phyloP scores from a whole-genome alignment of 768 basidiomycete genomes.

The Pleurotus djamor region DNA sequence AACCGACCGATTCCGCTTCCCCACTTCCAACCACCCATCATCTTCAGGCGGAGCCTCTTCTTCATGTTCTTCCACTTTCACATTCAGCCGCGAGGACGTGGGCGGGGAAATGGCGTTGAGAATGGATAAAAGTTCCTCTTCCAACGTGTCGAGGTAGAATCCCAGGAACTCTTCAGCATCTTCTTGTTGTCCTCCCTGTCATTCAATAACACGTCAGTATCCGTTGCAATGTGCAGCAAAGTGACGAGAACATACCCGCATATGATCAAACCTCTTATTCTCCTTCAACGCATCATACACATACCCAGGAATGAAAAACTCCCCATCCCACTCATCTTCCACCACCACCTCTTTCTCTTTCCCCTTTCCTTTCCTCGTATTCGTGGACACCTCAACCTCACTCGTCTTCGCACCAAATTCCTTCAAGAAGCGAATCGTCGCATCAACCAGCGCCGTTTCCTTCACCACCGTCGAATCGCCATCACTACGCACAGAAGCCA shows the following conservation, averaged over 20 bases:
- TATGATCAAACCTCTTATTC: slow-evolving; percentile 90
- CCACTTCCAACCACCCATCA: slow-evolving; percentile 92
- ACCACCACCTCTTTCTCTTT: slow-evolving; percentile 27
- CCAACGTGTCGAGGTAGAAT: slow-evolving; percentile 91
- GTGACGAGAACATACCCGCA: slow-evolving; percentile 61
- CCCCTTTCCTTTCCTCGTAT: slow-evolving; percentile 28
- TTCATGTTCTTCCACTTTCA: slow-evolving; percentile 40
- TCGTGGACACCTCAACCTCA: slow-evolving; percentile 25
- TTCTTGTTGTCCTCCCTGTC: slow-evolving; percentile 88
- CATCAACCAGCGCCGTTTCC: slow-evolving; percentile 59
- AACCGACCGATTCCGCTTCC: slow-evolving; percentile 78
- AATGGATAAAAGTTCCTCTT: slow-evolving; percentile 85
- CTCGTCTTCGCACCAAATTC: slow-evolving; percentile 53
- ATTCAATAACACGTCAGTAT: slow-evolving; percentile 1
- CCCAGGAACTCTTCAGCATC: slow-evolving; percentile 99
- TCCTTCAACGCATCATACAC: slow-evolving; percentile 93
- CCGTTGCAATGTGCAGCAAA: slow-evolving; percentile 4
- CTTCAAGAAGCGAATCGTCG: slow-evolving; percentile 70
- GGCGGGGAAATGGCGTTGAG: slow-evolving; percentile 47
- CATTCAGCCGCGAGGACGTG: slow-evolving; percentile 30
- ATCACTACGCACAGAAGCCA: slow-evolving; percentile 20
- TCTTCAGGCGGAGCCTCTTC: slow-evolving; percentile 41
- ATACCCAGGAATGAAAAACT: slow-evolving; percentile 81
- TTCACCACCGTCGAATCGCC: slow-evolving; percentile 23
- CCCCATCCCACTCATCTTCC: slow-evolving; percentile 48